phyloP scores from a whole-genome alignment of 75 land plant species.

The Pinus albicaulis region DNA sequence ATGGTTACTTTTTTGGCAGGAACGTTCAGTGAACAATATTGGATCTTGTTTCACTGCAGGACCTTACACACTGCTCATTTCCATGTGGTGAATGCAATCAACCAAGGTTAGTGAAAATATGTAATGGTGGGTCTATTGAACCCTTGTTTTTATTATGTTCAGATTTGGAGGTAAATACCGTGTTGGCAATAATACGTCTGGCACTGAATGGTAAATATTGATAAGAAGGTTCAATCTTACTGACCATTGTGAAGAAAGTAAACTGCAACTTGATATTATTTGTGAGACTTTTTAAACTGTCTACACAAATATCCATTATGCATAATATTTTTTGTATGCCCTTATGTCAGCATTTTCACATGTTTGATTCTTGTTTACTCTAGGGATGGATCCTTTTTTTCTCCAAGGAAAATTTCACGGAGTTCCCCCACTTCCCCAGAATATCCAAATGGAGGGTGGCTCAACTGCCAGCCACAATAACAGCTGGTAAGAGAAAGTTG shows the following conservation, averaged over 20 bases:
- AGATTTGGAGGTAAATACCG: neutral
- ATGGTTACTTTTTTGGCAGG: conserved; percentile 43
- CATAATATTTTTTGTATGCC: neutral
- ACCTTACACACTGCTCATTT: conserved; percentile 94
- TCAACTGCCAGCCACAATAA: too few relatives aligned
- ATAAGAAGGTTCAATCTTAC: neutral
- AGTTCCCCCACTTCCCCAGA: too few relatives aligned
- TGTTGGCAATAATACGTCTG: neutral
- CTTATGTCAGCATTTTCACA: neutral
- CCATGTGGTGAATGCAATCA: conserved; percentile 98
- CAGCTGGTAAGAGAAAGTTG: too few relatives aligned
- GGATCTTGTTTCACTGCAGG: conserved; percentile 97
- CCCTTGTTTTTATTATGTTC: neutral
- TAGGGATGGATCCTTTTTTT: too few relatives aligned
- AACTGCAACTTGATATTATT: neutral
- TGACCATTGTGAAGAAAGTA: neutral
- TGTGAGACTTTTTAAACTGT: neutral
- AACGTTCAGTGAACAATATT: conserved; percentile 97
- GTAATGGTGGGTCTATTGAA: neutral
- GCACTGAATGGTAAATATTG: neutral
- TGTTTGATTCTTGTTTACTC: neutral
- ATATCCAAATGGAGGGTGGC: too few relatives aligned
- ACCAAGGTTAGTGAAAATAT: conserved; percentile 66
- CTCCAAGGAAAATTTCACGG: too few relatives aligned
- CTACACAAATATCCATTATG: neutral